Evolutionary conservation across 164 flowering plant genomes (phyloP), one percentile per base, ranked within the genome.

Genomic region (Cinnamomum chago): DNA sequence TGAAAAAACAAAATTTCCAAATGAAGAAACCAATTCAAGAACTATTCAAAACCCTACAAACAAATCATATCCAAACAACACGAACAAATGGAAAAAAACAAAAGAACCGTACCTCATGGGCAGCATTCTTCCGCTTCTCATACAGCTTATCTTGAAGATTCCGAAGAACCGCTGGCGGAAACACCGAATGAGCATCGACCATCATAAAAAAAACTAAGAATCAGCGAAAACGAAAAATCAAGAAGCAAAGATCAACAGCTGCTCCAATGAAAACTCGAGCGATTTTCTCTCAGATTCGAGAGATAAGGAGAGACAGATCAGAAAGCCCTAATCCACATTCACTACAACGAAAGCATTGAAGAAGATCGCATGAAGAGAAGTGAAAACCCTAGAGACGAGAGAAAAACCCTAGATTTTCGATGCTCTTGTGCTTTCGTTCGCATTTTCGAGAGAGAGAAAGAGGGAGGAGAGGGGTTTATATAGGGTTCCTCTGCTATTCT

Each of bases 51-150:
- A 75, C 27, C 60, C 60, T 55, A 55, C 60, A 15, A 40, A 6
- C 11, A 40, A 40, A 40, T 30, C 50, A 20, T 14, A 35, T 68
- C 73, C 40, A 58, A 58, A 58, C 30, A 52, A 62, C 9, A 40
- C 35, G 24, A 60, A 7, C 28, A 33, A 64, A 23, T 35, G 5
- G 50, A 25, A 55, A 17, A 24, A 47, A 64, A 22, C 27, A 47
- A 40, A 14, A 9, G 24, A 68, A 2, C 13, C 24, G 25, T 50
- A 91, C 97, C 98, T 95, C 99, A 23, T 93, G 89, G n/a, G 99
- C 99, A 3, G 99, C 98, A 83, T 89, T 95, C 81, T 95, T 95
- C 18, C 99, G 92, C 86, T 92, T 95, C 88, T 95, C 99, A 73
- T 95, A 95, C 0, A 95, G 90, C 87, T 93, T 95, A 72, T 95